A percentile compares a stretch with the other conserved stretches of the same genome.
These are phyloP conservation scores for Pseudopyricularia javanii DNA, from an alignment of 2,329 filamentous ascomycete genomes.

Conservation along the genomic window DNA sequence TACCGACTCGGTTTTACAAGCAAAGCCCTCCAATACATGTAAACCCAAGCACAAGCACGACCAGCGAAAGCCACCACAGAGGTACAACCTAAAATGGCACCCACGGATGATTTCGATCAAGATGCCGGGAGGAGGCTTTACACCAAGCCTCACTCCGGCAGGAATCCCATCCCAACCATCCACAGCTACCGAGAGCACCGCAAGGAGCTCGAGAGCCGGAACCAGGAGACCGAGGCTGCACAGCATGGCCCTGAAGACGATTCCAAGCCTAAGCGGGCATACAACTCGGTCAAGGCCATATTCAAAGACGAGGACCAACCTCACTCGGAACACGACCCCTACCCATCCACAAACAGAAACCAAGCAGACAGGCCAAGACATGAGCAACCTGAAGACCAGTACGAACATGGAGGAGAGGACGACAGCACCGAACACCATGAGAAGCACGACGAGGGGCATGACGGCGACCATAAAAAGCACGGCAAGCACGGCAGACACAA, in stretches of 20 bases:
- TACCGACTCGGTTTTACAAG: neutral
- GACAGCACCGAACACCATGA: constrained; percentile 6
- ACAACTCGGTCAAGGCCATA: constrained; percentile 21
- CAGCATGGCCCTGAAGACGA: constrained; percentile 20
- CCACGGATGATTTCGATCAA: constrained; percentile 1
- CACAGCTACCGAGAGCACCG: constrained; percentile 4
- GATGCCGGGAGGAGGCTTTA: constrained; percentile 1
- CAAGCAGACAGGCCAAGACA: constrained; percentile 9
- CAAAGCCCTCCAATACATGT: neutral
- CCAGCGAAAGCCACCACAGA: too few relatives aligned
- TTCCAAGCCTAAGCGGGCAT: constrained; percentile 21
- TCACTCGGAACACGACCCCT: constrained; percentile 18
- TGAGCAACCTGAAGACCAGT: neutral
- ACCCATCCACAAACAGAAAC: constrained; percentile 22
- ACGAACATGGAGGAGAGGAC: constrained; percentile 4
- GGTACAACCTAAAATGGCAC: neutral
- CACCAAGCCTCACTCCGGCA: constrained; percentile 2
- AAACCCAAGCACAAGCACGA: neutral
- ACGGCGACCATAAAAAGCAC: neutral
- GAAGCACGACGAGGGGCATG: neutral
- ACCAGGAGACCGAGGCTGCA: constrained; percentile 5
- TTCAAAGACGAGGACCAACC: constrained; percentile 19
- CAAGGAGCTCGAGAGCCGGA: constrained; percentile 2
- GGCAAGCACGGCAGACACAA: constrained; percentile 5
- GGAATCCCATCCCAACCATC: constrained; percentile 4